Conservation (phyloP, 805 yeast genomes). For the Starmerella etchellsii region DNA sequence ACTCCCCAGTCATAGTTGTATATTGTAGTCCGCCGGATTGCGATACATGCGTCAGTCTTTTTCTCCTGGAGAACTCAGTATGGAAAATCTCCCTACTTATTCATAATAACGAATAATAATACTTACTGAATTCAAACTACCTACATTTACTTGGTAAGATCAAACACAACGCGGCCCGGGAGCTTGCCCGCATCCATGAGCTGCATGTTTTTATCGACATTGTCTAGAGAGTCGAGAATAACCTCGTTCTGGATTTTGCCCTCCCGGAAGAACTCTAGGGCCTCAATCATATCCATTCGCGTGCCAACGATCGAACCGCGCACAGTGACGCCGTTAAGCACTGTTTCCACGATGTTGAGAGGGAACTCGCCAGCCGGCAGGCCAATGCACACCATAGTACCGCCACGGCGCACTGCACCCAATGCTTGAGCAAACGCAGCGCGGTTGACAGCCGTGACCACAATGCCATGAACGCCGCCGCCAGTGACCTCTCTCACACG, state of each 20-base stretch:
- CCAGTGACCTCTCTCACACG: conserved; percentile 44
- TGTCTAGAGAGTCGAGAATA: conserved; percentile 42
- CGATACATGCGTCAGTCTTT: too few species aligned
- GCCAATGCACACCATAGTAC: conserved; percentile 62
- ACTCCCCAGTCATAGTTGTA: too few species aligned
- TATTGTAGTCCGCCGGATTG: too few species aligned
- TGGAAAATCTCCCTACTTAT: too few species aligned
- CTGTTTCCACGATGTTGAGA: conserved; percentile 60
- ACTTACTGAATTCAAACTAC: too few species aligned
- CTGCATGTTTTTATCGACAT: conserved; percentile 60
- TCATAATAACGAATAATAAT: too few species aligned
- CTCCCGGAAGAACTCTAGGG: conserved; percentile 58
- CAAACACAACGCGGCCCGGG: conserved; percentile 81
- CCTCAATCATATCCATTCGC: conserved; percentile 76
- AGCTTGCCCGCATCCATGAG: conserved; percentile 76
- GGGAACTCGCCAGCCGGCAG: conserved; percentile 68
- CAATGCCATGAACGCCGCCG: conserved; percentile 57
- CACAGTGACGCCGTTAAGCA: conserved; percentile 57
- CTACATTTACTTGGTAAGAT: conserved; percentile 41
- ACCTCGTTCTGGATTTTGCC: conserved; percentile 64
- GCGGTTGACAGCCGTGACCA: conserved; percentile 64
- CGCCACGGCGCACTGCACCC: conserved; percentile 49
- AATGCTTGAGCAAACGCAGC: conserved; percentile 50
- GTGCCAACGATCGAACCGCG: conserved; percentile 81
- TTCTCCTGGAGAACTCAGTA: too few species aligned